Evolutionary conservation across 192 early-diverging fungal genomes (phyloP).

Genomic region (Coemansia reversa): DNA sequence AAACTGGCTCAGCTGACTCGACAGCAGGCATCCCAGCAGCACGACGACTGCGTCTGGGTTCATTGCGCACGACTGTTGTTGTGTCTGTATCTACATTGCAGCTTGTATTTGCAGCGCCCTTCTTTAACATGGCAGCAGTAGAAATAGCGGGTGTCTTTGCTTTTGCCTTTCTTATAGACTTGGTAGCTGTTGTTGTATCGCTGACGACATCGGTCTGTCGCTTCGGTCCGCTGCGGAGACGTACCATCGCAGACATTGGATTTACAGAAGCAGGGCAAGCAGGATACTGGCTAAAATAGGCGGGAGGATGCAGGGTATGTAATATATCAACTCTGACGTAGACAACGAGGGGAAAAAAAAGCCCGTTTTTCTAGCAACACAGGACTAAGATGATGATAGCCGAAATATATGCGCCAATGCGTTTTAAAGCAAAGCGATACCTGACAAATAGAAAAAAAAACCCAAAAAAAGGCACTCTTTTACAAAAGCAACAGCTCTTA

Average conservation of each 20-base stretch:
- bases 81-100: not conserved
- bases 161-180: slow-evolving; percentile 3
- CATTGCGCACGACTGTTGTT: not conserved
- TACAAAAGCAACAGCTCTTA: slow-evolving; percentile 1
- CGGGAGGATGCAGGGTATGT: not conserved
- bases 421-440: not conserved
- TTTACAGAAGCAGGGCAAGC: not conserved
- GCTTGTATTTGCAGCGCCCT: not conserved
- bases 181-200: slow-evolving; percentile 5
- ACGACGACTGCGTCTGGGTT: slow-evolving; percentile 14
- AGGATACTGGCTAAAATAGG: not conserved
- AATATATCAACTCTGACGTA: slow-evolving; percentile 4
- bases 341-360: not conserved
- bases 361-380: not conserved
- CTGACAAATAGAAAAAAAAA: not conserved
- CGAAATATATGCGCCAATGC: not conserved
- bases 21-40: slow-evolving; percentile 18
- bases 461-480: slow-evolving; percentile 7
- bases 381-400: not conserved
- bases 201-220: slow-evolving; percentile 10
- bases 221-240: slow-evolving; percentile 37
- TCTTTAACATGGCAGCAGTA: not conserved
- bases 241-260: slow-evolving; percentile 45
- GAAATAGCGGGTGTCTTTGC: not conserved
- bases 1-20: slow-evolving; percentile 13